These are phyloP conservation scores for Erodium moschatum DNA, from an alignment of 441 rosid species.

Conservation along the genomic window DNA sequence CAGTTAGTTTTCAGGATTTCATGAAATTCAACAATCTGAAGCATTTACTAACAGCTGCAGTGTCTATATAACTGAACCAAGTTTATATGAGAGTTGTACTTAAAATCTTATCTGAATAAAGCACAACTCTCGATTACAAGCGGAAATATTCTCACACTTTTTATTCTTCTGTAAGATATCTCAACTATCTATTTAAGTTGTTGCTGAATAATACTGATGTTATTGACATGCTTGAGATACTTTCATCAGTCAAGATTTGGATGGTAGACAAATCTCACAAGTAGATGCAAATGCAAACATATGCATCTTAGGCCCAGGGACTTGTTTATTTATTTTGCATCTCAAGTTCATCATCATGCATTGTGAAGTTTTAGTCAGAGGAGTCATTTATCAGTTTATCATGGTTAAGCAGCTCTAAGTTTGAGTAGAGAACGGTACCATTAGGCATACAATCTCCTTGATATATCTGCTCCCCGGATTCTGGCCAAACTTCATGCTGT, in stretches of 20 bases:
- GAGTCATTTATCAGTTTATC: background rate
- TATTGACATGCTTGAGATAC: too few relatives aligned
- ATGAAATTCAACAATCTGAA: background rate
- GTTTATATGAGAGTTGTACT: background rate
- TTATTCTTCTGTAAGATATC: background rate
- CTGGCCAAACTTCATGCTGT: constrained; percentile 78
- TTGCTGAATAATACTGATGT: too few relatives aligned
- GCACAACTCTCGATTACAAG: background rate
- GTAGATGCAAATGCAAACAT: too few relatives aligned
- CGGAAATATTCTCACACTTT: background rate
- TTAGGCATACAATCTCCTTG: constrained; percentile 60
- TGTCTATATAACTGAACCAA: background rate
- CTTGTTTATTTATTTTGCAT: too few relatives aligned
- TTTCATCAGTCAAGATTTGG: too few relatives aligned
- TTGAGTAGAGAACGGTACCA: constrained; percentile 32
- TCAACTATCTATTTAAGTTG: too few relatives aligned
- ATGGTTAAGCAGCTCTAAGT: background rate
- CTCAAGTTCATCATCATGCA: constrained; percentile 1
- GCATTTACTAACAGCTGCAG: background rate
- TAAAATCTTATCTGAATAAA: background rate
- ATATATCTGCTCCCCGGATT: constrained; percentile 44
- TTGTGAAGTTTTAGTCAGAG: background rate
- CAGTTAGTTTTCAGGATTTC: background rate
- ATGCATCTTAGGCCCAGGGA: too few relatives aligned
- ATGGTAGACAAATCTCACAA: too few relatives aligned